Evolutionary conservation across 2,329 filamentous ascomycete genomes (phyloP).

Genomic region (Aspergillus sp.): DNA sequence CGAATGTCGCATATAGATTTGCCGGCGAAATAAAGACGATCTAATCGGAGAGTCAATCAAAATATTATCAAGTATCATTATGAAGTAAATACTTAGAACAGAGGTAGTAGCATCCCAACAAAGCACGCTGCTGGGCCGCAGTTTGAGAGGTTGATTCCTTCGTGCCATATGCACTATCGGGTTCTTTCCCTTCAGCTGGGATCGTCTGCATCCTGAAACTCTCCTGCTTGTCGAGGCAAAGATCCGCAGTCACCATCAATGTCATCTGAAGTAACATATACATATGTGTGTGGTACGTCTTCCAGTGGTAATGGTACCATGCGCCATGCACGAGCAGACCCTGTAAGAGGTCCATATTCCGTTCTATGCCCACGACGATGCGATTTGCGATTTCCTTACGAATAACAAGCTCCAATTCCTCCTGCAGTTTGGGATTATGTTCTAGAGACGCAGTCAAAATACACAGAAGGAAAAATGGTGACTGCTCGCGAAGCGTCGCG

Average conservation of each 20-base stretch:
- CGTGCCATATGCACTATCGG: neutral
- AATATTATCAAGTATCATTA: no score
- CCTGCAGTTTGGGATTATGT: conserved; percentile 1
- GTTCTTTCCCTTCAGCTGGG: neutral
- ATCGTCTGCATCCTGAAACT: neutral
- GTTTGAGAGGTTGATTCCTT: neutral
- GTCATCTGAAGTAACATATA: conserved; percentile 9
- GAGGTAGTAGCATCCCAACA: conserved; percentile 12
- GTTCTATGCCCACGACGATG: conserved; percentile 5
- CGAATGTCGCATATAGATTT: conserved; percentile 13
- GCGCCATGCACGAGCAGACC: conserved; percentile 14
- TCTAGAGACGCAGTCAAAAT: conserved; percentile 3
- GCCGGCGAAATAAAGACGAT: conserved; percentile 10
- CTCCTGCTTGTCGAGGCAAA: neutral
- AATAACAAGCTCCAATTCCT: conserved; percentile 1
- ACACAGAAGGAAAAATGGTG: conserved; percentile 8
- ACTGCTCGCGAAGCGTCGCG: neutral
- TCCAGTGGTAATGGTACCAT: conserved; percentile 15
- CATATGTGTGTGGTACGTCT: conserved; percentile 9
- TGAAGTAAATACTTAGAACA: conserved; percentile 2
- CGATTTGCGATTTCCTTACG: neutral
- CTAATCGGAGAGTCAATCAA: neutral
- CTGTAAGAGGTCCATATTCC: conserved; percentile 11
- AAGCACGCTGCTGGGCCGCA: conserved; percentile 4
- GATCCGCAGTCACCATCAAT: no score